phyloP scores from a whole-genome alignment of 2,329 filamentous ascomycete genomes.

The Arthrobotrys sphaeroides region DNA sequence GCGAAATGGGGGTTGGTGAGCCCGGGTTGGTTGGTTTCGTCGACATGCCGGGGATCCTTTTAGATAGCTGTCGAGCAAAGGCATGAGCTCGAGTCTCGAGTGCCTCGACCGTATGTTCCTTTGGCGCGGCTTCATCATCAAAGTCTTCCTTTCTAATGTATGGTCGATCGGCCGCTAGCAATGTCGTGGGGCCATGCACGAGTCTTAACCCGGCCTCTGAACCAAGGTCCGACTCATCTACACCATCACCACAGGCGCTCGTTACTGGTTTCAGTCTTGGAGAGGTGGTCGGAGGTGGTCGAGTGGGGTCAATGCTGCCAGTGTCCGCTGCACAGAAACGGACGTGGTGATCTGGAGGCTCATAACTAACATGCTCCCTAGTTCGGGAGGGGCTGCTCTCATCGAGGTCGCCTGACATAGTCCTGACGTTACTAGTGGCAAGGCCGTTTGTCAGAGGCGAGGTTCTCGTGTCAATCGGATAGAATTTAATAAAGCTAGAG shows the following conservation, averaged over 20 bases:
- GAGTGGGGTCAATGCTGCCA: no score
- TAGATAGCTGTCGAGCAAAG: conserved; percentile 2
- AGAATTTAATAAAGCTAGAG: no score
- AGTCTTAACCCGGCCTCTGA: background rate
- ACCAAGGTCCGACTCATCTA: background rate
- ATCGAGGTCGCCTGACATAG: background rate
- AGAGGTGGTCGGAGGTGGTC: no score
- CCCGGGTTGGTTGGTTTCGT: background rate
- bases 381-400: background rate
- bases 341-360: background rate
- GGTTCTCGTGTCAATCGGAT: background rate
- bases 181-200: background rate
- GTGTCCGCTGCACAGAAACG: background rate
- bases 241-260: background rate
- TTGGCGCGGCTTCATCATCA: conserved; percentile 21
- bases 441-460: background rate
- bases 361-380: background rate
- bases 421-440: background rate
- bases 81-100: background rate
- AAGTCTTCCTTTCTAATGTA: conserved; percentile 40
- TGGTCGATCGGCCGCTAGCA: background rate
- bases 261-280: background rate
- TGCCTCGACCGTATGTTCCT: background rate
- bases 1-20: background rate
- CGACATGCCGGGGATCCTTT: background rate